A percentile compares a stretch with the other conserved stretches of the same genome.
Conservation (phyloP, 306 rosid species). For the Argentina anserina region DNA sequence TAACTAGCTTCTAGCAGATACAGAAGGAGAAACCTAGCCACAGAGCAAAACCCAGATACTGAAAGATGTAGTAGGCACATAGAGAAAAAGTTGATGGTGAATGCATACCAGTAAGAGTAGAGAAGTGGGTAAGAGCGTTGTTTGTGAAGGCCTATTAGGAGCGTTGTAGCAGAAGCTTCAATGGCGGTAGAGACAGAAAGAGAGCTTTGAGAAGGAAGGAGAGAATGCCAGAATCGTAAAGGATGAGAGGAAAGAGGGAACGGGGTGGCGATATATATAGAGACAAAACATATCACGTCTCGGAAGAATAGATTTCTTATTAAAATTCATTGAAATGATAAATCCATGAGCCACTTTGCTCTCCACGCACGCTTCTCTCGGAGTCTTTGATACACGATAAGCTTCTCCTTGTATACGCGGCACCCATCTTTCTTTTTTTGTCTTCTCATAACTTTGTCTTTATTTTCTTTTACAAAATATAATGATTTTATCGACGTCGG, state of each 20-base stretch:
- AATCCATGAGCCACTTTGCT: conserved; percentile 2
- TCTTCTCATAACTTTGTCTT: background rate
- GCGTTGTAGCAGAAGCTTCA: conserved; percentile 21
- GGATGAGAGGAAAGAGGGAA: background rate
- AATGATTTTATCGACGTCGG: too few relatives aligned
- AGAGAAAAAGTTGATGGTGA: background rate
- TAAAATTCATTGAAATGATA: background rate
- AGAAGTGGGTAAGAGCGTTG: background rate
- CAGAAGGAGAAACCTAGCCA: background rate
- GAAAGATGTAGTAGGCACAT: background rate
- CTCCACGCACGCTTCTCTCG: conserved; percentile 8
- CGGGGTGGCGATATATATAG: background rate
- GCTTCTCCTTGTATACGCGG: conserved; percentile 15
- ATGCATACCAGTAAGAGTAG: conserved; percentile 20
- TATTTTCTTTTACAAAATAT: too few relatives aligned
- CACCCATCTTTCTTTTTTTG: background rate
- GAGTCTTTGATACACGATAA: background rate
- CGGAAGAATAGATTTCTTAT: background rate
- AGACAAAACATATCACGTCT: conserved; percentile 2
- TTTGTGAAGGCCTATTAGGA: background rate
- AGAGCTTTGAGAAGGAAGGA: background rate
- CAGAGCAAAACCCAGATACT: background rate
- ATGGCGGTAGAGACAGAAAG: conserved; percentile 20
- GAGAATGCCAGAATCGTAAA: background rate
- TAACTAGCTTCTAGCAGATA: background rate